These are phyloP conservation scores for Arthroderma sp. DNA, from an alignment of 2,329 filamentous ascomycete genomes.

Conservation along the genomic window DNA sequence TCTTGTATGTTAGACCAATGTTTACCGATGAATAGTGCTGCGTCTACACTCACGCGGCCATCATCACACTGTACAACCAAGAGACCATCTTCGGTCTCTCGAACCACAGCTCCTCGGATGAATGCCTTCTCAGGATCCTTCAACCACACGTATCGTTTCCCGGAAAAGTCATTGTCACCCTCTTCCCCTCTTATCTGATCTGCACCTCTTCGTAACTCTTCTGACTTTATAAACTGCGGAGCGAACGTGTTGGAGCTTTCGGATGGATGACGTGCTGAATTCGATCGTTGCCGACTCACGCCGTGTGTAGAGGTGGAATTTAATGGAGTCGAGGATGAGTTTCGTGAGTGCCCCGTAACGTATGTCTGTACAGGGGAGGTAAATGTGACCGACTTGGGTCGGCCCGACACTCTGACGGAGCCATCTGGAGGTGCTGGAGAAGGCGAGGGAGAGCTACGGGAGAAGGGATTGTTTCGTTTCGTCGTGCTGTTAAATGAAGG, in stretches of 20 bases:
- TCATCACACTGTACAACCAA: conserved; percentile 88
- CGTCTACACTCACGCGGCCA: conserved; percentile 50
- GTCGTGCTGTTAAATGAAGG: conserved; percentile 51
- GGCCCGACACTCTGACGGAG: conserved; percentile 26
- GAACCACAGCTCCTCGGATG: conserved; percentile 80
- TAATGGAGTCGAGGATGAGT: conserved; percentile 55
- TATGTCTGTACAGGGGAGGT: conserved; percentile 42
- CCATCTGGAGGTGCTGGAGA: conserved; percentile 45
- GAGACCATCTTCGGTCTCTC: conserved; percentile 57
- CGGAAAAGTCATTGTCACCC: conserved; percentile 97
- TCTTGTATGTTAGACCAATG: neutral
- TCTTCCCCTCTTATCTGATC: conserved; percentile 61
- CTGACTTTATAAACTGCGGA: conserved; percentile 86
- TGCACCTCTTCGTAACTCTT: conserved; percentile 53
- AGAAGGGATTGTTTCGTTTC: conserved; percentile 71
- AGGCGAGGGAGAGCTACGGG: conserved; percentile 52
- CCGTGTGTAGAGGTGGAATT: conserved; percentile 35
- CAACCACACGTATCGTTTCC: conserved; percentile 96
- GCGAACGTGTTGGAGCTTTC: conserved; percentile 70
- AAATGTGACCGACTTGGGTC: conserved; percentile 68
- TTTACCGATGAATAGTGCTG: neutral
- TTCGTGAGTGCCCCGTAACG: conserved; percentile 49
- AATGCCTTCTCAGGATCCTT: conserved; percentile 79
- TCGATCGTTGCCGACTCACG: conserved; percentile 38
- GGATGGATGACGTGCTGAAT: conserved; percentile 52